A percentile compares a stretch with the other conserved stretches of the same genome.
phyloP scores from a whole-genome alignment of 306 rosid genomes.

The barrel medic (Medicago truncatula) region DNA sequence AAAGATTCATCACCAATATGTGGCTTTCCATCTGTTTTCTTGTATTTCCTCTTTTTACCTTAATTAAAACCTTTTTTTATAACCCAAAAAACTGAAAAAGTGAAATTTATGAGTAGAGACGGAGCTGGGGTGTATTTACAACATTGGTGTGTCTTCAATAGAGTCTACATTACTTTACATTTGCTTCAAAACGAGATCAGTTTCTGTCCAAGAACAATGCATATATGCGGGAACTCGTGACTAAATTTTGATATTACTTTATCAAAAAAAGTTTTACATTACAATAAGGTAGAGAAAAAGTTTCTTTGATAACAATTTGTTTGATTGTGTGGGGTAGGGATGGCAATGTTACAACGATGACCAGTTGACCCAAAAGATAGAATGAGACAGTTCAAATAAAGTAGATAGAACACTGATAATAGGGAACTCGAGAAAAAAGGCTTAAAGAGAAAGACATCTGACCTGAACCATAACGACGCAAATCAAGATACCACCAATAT shows the following conservation, averaged over 20 bases:
- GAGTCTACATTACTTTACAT: too few species aligned
- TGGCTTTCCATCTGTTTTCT: too few species aligned
- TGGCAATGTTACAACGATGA: not conserved
- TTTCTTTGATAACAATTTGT: not conserved
- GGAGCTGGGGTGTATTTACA: too few species aligned
- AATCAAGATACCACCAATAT: slow-evolving; percentile 99
- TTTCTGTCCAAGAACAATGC: not conserved
- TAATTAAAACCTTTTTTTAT: too few species aligned
- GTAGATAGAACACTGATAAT: slow-evolving; percentile 1
- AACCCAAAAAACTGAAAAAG: too few species aligned
- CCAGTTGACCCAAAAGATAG: not conserved
- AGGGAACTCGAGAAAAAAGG: slow-evolving; percentile 4
- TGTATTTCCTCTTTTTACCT: too few species aligned
- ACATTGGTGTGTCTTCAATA: too few species aligned
- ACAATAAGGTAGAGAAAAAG: not conserved
- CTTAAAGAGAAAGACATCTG: slow-evolving; percentile 38
- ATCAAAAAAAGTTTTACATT: not conserved
- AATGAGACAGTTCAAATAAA: slow-evolving; percentile 1
- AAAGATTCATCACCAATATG: too few species aligned
- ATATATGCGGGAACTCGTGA: not conserved
- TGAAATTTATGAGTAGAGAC: too few species aligned
- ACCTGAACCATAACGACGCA: slow-evolving; percentile 99
- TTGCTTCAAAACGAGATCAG: too few species aligned
- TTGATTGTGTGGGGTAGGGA: not conserved
- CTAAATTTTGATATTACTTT: not conserved